Conservation (phyloP, 768 basidiomycete species). For the Fomitopsis serialis region DNA sequence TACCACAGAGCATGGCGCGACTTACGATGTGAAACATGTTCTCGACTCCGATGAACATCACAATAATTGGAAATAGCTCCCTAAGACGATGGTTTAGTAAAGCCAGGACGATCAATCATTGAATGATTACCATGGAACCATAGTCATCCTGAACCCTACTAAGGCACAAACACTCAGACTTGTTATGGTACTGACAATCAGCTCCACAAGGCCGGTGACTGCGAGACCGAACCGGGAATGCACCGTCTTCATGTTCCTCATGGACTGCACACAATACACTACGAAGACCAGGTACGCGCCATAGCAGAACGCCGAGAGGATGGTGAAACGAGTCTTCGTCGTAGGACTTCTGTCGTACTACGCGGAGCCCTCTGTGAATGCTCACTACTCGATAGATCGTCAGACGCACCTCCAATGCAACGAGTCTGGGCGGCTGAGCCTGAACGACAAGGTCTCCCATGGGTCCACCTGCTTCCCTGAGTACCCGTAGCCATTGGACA, state of each 20-base stretch:
- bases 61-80: slow-evolving; percentile 88
- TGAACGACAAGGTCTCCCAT: slow-evolving; percentile 33
- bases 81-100: slow-evolving; percentile 29
- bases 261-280: slow-evolving; percentile 68
- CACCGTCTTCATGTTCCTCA: slow-evolving; percentile 75
- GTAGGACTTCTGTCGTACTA: slow-evolving; percentile 52
- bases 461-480: slow-evolving; percentile 37
- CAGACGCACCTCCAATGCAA: slow-evolving; percentile 39
- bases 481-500: slow-evolving; percentile 52
- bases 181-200: slow-evolving; percentile 89
- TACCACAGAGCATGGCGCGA: slow-evolving; percentile 21
- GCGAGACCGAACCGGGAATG: slow-evolving; percentile 90
- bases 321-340: slow-evolving; percentile 43
- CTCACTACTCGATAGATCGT: no score
- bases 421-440: slow-evolving; percentile 36
- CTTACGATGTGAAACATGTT: slow-evolving; percentile 97
- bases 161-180: slow-evolving; percentile 90
- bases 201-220: slow-evolving; percentile 89
- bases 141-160: slow-evolving; percentile 80
- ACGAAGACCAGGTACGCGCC: slow-evolving; percentile 73
- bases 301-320: slow-evolving; percentile 67
- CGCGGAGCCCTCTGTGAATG: not conserved
- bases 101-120: slow-evolving; percentile 2
- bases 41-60: slow-evolving; percentile 93
- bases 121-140: slow-evolving; percentile 75